Conservation (phyloP, 1,284 basidiomycete genomes). For the Ceratobasidium sp. region DNA sequence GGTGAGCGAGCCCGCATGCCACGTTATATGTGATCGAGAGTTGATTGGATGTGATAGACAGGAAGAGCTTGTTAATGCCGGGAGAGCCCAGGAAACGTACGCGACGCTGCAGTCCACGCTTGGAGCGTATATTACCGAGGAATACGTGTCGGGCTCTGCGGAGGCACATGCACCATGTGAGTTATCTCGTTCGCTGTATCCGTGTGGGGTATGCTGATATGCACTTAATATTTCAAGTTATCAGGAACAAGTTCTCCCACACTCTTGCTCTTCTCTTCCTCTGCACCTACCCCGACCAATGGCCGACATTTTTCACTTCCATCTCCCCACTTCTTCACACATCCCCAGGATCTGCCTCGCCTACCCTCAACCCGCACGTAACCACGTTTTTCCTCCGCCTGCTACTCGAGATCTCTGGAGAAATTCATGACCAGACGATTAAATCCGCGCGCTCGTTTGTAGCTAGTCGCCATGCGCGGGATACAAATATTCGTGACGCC, state of each 20-base stretch:
- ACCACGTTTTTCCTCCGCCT: constrained; percentile 85
- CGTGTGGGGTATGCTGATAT: constrained; percentile 28
- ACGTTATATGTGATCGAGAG: constrained; percentile 4
- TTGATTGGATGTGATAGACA: constrained; percentile 8
- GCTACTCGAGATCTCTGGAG: constrained; percentile 87
- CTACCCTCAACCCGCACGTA: constrained; percentile 76
- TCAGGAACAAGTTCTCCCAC: constrained; percentile 97
- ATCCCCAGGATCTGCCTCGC: constrained; percentile 51
- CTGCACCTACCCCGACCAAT: constrained; percentile 81
- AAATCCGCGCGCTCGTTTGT: constrained; percentile 79
- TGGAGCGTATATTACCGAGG: constrained; percentile 63
- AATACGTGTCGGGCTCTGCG: constrained; percentile 76
- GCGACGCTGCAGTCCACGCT: constrained; percentile 31
- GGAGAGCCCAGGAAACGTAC: not conserved
- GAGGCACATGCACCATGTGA: constrained; percentile 75
- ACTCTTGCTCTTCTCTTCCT: constrained; percentile 95
- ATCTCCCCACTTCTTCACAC: constrained; percentile 75
- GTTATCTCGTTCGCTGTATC: constrained; percentile 49
- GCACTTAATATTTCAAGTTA: constrained; percentile 56
- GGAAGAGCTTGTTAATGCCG: constrained; percentile 14
- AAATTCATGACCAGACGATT: constrained; percentile 89
- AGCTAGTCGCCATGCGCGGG: constrained; percentile 72
- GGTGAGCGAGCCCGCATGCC: constrained; percentile 61
- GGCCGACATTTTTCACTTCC: constrained; percentile 81
- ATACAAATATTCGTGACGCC: constrained; percentile 84